These are phyloP conservation scores for Leucogyrophana mollusca DNA, from an alignment of 768 basidiomycete genomes.

Conservation along the genomic window DNA sequence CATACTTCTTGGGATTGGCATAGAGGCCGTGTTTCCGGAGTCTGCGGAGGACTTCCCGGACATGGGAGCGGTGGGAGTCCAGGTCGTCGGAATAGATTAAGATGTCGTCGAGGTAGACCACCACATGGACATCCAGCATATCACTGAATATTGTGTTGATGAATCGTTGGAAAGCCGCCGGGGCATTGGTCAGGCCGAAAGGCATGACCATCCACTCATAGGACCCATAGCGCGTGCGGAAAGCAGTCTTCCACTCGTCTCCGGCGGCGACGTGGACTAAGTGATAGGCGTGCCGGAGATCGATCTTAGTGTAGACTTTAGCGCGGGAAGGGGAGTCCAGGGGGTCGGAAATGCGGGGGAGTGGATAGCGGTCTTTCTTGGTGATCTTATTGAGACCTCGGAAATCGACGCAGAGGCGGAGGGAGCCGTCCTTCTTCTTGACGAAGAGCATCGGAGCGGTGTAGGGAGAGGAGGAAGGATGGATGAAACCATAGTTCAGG, in stretches of 20 bases:
- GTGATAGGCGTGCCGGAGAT: conserved; percentile 6
- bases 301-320: conserved; percentile 30
- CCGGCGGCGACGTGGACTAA: conserved; percentile 11
- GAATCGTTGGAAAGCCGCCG: conserved; percentile 28
- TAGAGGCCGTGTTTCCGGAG: conserved; percentile 21
- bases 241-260: conserved; percentile 39
- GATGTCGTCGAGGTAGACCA: conserved; percentile 45
- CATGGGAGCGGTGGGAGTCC: conserved; percentile 11
- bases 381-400: conserved; percentile 30
- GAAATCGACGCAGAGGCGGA: conserved; percentile 29
- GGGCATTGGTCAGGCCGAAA: conserved; percentile 34
- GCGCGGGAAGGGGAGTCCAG: conserved; percentile 24
- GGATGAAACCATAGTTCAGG: conserved; percentile 16
- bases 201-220: conserved; percentile 35
- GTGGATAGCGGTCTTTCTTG: conserved; percentile 30
- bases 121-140: conserved; percentile 28
- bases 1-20: conserved; percentile 9
- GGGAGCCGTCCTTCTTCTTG: conserved; percentile 25
- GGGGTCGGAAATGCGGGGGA: conserved; percentile 33
- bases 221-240: conserved; percentile 34
- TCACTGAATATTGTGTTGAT: conserved; percentile 14
- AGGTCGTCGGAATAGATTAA: conserved; percentile 38
- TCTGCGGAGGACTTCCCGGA: conserved; percentile 19
- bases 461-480: not conserved
- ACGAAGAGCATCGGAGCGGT: conserved; percentile 7